Conservation (phyloP, 2,329 filamentous ascomycete species). For the Fusarium napiforme region DNA sequence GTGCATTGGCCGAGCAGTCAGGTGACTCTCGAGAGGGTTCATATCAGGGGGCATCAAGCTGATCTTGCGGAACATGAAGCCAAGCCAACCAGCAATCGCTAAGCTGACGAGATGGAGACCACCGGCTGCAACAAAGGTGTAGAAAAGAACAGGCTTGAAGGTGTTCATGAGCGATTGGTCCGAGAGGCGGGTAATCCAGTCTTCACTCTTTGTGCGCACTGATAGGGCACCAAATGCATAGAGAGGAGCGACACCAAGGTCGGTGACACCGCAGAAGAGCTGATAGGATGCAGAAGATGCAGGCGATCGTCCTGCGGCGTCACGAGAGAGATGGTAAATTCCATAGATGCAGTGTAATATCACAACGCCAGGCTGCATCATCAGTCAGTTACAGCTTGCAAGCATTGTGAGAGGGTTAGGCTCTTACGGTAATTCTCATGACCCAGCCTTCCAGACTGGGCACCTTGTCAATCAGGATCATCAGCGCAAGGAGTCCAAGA, state of each 20-base stretch:
- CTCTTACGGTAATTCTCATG: conserved; percentile 77
- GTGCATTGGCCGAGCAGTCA: conserved; percentile 77
- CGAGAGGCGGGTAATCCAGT: conserved; percentile 76
- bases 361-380: conserved; percentile 76
- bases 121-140: conserved; percentile 71
- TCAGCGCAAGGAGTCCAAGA: conserved; percentile 76
- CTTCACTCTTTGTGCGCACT: conserved; percentile 54
- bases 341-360: conserved; percentile 79
- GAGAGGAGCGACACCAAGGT: conserved; percentile 66
- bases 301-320: conserved; percentile 76
- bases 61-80: conserved; percentile 84
- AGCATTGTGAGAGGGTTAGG: not conserved
- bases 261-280: conserved; percentile 80
- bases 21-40: conserved; percentile 89
- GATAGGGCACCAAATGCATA: conserved; percentile 66
- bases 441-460: conserved; percentile 76
- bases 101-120: conserved; percentile 78
- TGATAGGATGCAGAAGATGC: conserved; percentile 89
- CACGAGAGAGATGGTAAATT: conserved; percentile 81
- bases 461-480: conserved; percentile 79
- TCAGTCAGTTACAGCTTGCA: conserved; percentile 12
- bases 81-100: conserved; percentile 77
- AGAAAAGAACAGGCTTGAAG: conserved; percentile 75
- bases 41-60: conserved; percentile 86
- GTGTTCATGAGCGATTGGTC: conserved; percentile 65